Conservation (phyloP, 345 rosid genomes). For the Ceriops zippeliana region DNA sequence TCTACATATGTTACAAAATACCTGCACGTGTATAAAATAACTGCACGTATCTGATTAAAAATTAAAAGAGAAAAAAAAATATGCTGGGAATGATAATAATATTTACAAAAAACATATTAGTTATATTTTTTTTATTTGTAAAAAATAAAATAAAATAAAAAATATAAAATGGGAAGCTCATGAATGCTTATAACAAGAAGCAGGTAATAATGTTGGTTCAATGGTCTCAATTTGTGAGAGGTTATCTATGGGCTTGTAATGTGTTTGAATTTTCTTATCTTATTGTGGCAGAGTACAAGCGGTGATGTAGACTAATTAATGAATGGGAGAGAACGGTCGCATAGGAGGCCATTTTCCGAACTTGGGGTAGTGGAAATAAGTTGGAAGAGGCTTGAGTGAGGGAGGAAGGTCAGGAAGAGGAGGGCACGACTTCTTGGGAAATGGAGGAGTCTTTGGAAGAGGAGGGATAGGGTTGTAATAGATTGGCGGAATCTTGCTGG, state of each 20-base stretch:
- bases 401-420: conserved; percentile 6
- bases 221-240: not conserved
- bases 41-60: too few relatives aligned
- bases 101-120: too few relatives aligned
- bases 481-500: conserved; percentile 32
- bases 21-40: too few relatives aligned
- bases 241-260: not conserved
- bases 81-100: too few relatives aligned
- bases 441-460: conserved; percentile 17
- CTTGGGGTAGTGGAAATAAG: conserved; percentile 1
- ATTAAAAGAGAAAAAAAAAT: too few relatives aligned
- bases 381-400: conserved; percentile 8
- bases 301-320: conserved; percentile 27
- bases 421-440: conserved; percentile 20
- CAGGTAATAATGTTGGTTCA: conserved; percentile 37
- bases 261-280: not conserved
- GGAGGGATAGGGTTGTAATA: conserved; percentile 18
- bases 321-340: conserved; percentile 17
- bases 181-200: conserved; percentile 79
- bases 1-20: too few relatives aligned
- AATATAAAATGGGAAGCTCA: conserved; percentile 62
- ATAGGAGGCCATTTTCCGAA: conserved; percentile 25
- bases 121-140: too few relatives aligned
- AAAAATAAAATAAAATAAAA: too few relatives aligned
- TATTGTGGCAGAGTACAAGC: conserved; percentile 23